Conservation (phyloP, 176 grass and related monocot species). For the Rhynchospora pubera region DNA sequence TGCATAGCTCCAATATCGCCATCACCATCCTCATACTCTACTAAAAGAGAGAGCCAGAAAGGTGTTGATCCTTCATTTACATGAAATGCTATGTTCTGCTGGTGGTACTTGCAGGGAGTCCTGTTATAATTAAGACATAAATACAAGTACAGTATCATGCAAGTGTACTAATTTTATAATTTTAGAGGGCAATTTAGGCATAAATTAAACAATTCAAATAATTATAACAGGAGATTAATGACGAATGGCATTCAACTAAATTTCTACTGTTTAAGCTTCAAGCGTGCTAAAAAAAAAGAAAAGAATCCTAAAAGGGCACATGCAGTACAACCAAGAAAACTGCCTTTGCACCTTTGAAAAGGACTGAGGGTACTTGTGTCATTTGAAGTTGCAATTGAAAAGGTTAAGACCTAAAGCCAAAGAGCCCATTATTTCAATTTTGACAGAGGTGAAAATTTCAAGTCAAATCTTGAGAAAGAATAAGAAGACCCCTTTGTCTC, state of each 20-base stretch:
- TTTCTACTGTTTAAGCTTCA: neutral
- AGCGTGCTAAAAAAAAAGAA: constrained; percentile 25
- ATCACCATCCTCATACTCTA: constrained; percentile 91
- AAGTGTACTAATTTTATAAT: neutral
- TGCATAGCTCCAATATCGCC: constrained; percentile 97
- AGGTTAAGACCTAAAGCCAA: constrained; percentile 5
- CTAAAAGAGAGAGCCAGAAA: constrained; percentile 88
- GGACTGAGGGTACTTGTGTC: neutral
- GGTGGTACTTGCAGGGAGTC: constrained; percentile 82
- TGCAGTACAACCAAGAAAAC: neutral
- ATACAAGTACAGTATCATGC: neutral
- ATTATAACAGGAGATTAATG: neutral
- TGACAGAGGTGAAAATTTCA: constrained; percentile 1
- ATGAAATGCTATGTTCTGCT: constrained; percentile 82
- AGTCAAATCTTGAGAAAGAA: neutral
- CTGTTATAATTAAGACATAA: constrained; percentile 25
- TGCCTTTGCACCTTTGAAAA: neutral
- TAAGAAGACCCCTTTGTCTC: neutral
- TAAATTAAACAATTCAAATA: constrained; percentile 2
- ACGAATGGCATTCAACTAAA: neutral
- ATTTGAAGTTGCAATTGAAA: neutral
- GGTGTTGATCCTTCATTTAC: constrained; percentile 84
- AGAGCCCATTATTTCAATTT: neutral
- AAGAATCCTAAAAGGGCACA: neutral
- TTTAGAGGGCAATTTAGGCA: neutral